A percentile compares a stretch with the other conserved stretches of the same genome.
These are phyloP conservation scores for Circinella minor DNA, from an alignment of 371 early-diverging fungal species.

Conservation along the genomic window DNA sequence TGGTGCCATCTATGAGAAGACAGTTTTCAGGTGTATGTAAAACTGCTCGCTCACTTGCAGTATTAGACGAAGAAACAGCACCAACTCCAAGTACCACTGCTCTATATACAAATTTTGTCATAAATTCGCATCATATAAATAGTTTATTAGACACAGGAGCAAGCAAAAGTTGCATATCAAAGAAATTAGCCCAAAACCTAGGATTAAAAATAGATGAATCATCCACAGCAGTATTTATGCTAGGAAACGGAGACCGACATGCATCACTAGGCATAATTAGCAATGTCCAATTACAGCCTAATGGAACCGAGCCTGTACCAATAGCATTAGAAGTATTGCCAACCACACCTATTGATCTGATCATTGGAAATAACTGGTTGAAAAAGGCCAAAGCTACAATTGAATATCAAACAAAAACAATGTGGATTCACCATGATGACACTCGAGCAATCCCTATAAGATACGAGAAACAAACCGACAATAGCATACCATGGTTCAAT, in stretches of 20 bases:
- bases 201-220: not conserved
- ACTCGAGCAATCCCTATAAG: not conserved
- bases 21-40: not conserved
- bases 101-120: not conserved
- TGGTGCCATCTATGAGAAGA: not conserved
- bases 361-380: not conserved
- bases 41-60: not conserved
- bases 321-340: not conserved
- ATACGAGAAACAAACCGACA: not conserved
- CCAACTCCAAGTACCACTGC: not conserved
- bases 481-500: not conserved
- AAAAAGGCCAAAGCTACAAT: not conserved
- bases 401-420: not conserved
- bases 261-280: not conserved
- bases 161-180: not conserved
- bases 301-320: not conserved
- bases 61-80: not conserved
- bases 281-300: not conserved
- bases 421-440: not conserved
- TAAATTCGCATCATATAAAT: not conserved
- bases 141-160: not conserved
- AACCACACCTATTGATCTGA: not conserved
- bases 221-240: not conserved
- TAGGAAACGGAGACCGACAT: not conserved
- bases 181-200: not conserved